Percentiles rank a stretch among this genome's conserved stretches.
These are phyloP conservation scores for Phaeophleospora eucalypticola DNA, from an alignment of 2,329 filamentous ascomycete species.

Conservation along the genomic window DNA sequence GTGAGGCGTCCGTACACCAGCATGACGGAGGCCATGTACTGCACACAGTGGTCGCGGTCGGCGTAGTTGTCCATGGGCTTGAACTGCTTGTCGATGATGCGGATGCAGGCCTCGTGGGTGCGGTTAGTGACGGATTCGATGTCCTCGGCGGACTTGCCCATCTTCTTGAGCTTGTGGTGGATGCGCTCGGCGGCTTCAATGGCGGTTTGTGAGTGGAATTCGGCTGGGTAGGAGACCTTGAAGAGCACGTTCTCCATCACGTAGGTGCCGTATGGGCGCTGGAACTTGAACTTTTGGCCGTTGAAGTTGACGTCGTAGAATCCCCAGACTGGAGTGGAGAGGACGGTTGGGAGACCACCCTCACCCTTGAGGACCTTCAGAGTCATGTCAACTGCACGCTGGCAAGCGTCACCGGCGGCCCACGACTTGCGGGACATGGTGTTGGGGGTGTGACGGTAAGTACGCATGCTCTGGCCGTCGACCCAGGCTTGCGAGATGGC, in stretches of 20 bases:
- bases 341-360: slow-evolving; percentile 82
- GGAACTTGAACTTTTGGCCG: slow-evolving; percentile 93
- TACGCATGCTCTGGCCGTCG: slow-evolving; percentile 91
- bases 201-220: slow-evolving; percentile 98
- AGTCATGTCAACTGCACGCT: slow-evolving; percentile 94
- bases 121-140: slow-evolving; percentile 92
- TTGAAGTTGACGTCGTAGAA: slow-evolving; percentile 99
- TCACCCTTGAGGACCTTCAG: slow-evolving; percentile 97
- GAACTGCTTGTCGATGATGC: slow-evolving; percentile 99
- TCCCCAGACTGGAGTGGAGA: slow-evolving; percentile 90
- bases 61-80: slow-evolving; percentile 99
- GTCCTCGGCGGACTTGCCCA: slow-evolving; percentile 88
- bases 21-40: slow-evolving; percentile 99
- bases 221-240: slow-evolving; percentile 98
- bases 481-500: slow-evolving; percentile 97
- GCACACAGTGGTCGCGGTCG: slow-evolving; percentile 98
- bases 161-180: slow-evolving; percentile 71
- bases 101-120: slow-evolving; percentile 96
- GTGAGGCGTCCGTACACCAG: slow-evolving; percentile 90
- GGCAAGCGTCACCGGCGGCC: slow-evolving; percentile 97
- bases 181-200: slow-evolving; percentile 92
- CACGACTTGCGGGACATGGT: slow-evolving; percentile 99
- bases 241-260: slow-evolving; percentile 99
- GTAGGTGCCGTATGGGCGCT: slow-evolving; percentile 93
- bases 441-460: slow-evolving; percentile 95